A percentile compares a stretch with the other conserved stretches of the same genome.
Evolutionary conservation across 805 yeast species (phyloP).

Genomic region (Saturnispora sekii): DNA sequence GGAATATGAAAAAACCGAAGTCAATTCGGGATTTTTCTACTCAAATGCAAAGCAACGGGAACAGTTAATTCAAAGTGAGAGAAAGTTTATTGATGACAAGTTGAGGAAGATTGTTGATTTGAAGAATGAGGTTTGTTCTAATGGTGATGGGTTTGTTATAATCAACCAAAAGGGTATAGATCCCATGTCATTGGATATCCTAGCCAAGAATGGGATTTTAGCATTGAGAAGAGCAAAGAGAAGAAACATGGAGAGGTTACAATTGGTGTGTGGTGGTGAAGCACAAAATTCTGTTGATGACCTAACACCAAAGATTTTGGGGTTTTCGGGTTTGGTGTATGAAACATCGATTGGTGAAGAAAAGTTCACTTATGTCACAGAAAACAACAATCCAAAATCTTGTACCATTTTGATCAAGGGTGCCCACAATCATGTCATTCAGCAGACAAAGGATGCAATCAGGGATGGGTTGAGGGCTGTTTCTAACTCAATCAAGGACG

Average conservation of each 20-base stretch:
- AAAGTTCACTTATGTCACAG: conserved; percentile 92
- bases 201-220: conserved; percentile 85
- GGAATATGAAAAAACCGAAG: conserved; percentile 97
- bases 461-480: conserved; percentile 96
- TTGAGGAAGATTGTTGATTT: conserved; percentile 83
- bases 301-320: conserved; percentile 66
- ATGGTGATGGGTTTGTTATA: conserved; percentile 78
- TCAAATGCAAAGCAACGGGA: conserved; percentile 95
- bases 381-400: conserved; percentile 78
- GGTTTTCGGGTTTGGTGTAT: conserved; percentile 82
- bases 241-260: conserved; percentile 98
- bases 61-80: conserved; percentile 83
- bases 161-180: conserved; percentile 98
- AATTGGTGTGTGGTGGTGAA: conserved; percentile 91
- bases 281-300: conserved; percentile 98
- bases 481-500: conserved; percentile 80
- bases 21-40: conserved; percentile 90
- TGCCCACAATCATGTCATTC: conserved; percentile 78
- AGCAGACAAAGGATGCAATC: conserved; percentile 93
- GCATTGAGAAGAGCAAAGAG: conserved; percentile 97
- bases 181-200: conserved; percentile 91
- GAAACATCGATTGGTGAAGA: conserved; percentile 92
- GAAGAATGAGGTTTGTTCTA: conserved; percentile 84
- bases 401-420: conserved; percentile 91
- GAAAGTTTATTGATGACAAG: conserved; percentile 91